A percentile compares a stretch with the other conserved stretches of the same genome.
Evolutionary conservation across 108 stramenopile species (phyloP).

Genomic region (Aureococcus anophagefferens): DNA sequence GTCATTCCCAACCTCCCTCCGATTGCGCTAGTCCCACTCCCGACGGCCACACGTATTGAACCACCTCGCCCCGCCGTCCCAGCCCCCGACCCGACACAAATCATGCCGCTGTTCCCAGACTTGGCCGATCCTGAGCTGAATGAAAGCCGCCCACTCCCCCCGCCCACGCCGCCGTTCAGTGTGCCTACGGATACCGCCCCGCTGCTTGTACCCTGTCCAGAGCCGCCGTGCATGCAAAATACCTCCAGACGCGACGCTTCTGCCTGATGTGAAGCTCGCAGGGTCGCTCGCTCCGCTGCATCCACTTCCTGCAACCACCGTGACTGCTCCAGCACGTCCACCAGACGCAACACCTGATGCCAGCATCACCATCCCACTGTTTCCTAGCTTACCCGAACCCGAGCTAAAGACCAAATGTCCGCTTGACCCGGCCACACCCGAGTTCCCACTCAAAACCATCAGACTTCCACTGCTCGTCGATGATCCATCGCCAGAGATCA

Average conservation of each 20-base stretch:
- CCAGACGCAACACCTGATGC: background rate
- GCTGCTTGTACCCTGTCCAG: no score
- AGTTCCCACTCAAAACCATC: background rate
- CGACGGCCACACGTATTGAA: background rate
- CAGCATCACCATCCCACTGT: background rate
- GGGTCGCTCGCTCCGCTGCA: no score
- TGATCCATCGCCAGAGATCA: no score
- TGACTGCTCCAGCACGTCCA: background rate
- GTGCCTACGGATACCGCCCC: background rate
- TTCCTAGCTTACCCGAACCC: background rate
- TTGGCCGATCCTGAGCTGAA: background rate
- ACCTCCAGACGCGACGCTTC: no score
- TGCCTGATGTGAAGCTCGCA: no score
- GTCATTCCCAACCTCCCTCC: background rate
- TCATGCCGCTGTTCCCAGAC: background rate
- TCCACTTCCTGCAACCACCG: background rate
- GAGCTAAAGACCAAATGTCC: background rate
- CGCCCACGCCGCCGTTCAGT: background rate
- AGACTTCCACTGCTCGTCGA: no score
- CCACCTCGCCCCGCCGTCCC: background rate
- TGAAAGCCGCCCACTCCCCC: background rate
- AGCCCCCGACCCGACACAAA: background rate
- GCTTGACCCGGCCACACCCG: background rate
- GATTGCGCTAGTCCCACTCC: background rate
- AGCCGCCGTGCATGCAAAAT: no score